phyloP scores from a whole-genome alignment of 371 early-diverging fungal species.

The Mortierella sp. region DNA sequence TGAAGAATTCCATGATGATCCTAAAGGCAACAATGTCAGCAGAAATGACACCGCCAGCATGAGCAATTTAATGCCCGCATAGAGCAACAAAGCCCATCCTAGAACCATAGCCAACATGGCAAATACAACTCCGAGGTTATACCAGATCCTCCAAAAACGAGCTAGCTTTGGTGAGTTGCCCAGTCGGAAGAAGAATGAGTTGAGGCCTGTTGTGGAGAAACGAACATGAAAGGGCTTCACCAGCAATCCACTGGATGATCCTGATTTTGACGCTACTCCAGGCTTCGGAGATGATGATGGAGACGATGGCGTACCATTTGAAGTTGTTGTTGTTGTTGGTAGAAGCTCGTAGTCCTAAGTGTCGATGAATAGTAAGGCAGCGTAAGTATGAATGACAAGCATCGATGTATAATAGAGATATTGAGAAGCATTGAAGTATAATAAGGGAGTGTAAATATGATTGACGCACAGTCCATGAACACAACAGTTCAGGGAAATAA shows the following conservation, averaged over 20 bases:
- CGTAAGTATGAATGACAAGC: background rate
- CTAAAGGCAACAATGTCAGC: constrained; percentile 15
- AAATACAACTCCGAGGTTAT: constrained; percentile 65
- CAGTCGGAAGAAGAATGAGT: constrained; percentile 61
- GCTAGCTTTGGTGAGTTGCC: constrained; percentile 59
- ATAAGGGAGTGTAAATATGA: background rate
- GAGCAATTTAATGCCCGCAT: constrained; percentile 63
- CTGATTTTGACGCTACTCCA: constrained; percentile 12
- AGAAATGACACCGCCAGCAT: constrained; percentile 11
- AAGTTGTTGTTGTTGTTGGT: constrained; percentile 22
- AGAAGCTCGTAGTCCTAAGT: constrained; percentile 42
- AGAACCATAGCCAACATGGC: constrained; percentile 65
- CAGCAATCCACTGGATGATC: constrained; percentile 23
- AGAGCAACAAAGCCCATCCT: constrained; percentile 64
- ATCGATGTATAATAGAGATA: too few species aligned
- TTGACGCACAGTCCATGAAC: background rate
- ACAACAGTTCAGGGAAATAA: background rate
- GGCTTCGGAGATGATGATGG: constrained; percentile 4
- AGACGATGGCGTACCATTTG: constrained; percentile 9
- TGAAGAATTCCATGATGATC: background rate
- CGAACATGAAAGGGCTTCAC: constrained; percentile 66
- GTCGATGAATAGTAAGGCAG: background rate
- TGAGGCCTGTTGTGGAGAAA: constrained; percentile 71
- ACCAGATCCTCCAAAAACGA: constrained; percentile 73
- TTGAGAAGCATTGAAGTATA: background rate